Conservation (phyloP, 352 stramenopile genomes). For the Globisporangium solare region DNA sequence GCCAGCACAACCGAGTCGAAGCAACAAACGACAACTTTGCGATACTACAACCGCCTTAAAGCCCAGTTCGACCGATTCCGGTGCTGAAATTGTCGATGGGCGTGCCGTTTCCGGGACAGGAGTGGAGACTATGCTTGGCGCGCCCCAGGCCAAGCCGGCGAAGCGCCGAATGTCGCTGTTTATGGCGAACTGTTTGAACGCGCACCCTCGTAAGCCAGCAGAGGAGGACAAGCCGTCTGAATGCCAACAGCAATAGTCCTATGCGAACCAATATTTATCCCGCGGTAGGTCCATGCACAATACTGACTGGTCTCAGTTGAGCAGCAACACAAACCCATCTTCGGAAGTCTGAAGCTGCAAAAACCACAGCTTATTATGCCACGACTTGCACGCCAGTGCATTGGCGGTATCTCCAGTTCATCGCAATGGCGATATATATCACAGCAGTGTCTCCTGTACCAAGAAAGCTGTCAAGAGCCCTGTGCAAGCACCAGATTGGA, state of each 20-base stretch:
- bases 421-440: too few relatives aligned
- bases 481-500: too few relatives aligned
- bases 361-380: too few relatives aligned
- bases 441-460: too few relatives aligned
- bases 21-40: neutral
- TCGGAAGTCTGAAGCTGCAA: too few relatives aligned
- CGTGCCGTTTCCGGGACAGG: neutral
- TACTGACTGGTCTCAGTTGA: too few relatives aligned
- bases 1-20: neutral
- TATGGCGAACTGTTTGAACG: constrained; percentile 5
- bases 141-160: neutral
- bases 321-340: too few relatives aligned
- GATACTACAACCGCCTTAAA: neutral
- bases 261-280: too few relatives aligned
- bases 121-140: neutral
- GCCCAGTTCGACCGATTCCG: neutral
- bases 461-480: too few relatives aligned
- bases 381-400: too few relatives aligned
- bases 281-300: too few relatives aligned
- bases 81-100: neutral
- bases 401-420: too few relatives aligned
- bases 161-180: constrained; percentile 7
- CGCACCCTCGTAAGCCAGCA: neutral
- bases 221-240: constrained; percentile 8
- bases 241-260: constrained; percentile 9